Base-by-base conservation (phyloP, 331 rosid genomes). In the Pyracantha coccinea region DNA sequence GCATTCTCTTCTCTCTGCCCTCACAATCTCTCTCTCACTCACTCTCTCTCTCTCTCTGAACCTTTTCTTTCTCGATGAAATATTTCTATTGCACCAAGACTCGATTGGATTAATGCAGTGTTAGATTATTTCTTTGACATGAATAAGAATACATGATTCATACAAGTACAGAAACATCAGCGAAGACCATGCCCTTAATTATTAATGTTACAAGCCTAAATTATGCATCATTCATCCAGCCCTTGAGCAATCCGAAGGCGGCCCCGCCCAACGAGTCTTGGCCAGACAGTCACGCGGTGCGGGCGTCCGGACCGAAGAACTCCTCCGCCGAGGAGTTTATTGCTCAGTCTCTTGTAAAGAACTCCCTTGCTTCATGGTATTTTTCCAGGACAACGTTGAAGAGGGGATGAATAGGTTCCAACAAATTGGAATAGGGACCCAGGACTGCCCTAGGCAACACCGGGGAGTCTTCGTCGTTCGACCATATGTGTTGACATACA, bases 351-450 rank as follows among this genome's bases (percentile, higher is more conserved):
- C 55, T 16, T 47, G 82, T 68, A 71, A 86, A 88, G 84, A 93
- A 93, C 44, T 86, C 88, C 32, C 74, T 87, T 14, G 98, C 96
- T 53, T 90, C 90, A 4, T 75, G 73, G 65, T 87, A 91, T 73
- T 85, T 83, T 7, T 91, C 91, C 33, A 90, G 69, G 24, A 87
- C 91, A 33, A 91, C 89, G 52, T 94, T 94, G 83, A 72, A 90
- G 47, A 94, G 90, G n/a, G 98, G 97, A 71, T 94, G 98, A 29
- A 89, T 75, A 9, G 93, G 93, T 73, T 90, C 97, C 79, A 91
- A 80, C 70, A 91, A 88, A 82, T 91, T 91, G 69, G 88, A 80
- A 67, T 87, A 88, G 13, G 97, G 96, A 19, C 98, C 98, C 60
- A 76, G 50, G 21, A 94, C 85, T 17, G 85, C 80, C 27, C 77